Percentiles rank a stretch among this genome's conserved stretches.
phyloP scores from a whole-genome alignment of 495 filamentous ascomycete genomes.

The Apiosordaria backusii region DNA sequence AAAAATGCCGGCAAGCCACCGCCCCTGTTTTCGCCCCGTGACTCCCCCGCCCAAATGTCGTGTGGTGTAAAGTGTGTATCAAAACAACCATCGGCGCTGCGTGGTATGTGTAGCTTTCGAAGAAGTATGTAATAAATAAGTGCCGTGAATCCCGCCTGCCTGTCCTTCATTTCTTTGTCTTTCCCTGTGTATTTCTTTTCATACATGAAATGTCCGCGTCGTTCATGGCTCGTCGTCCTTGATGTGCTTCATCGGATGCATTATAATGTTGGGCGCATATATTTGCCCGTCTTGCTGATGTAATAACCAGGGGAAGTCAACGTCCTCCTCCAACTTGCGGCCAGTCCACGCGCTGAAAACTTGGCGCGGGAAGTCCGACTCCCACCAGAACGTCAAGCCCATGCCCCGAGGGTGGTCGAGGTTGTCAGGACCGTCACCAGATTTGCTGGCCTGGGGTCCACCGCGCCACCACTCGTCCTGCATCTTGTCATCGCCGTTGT shows the following conservation, averaged over 20 bases:
- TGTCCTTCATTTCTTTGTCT: neutral
- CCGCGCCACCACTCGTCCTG: constrained; percentile 35
- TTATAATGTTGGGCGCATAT: constrained; percentile 30
- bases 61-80: neutral
- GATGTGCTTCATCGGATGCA: constrained; percentile 35
- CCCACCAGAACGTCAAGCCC: constrained; percentile 36
- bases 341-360: constrained; percentile 29
- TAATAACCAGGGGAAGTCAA: constrained; percentile 27
- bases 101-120: neutral
- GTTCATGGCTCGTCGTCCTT: neutral
- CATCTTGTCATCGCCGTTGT: constrained; percentile 18
- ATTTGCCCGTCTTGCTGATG: constrained; percentile 23
- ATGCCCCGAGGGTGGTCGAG: constrained; percentile 24
- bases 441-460: constrained; percentile 26
- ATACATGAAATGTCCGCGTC: neutral
- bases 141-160: neutral
- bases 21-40: neutral
- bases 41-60: neutral
- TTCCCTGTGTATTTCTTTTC: neutral
- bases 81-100: neutral
- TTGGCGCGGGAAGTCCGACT: constrained; percentile 26
- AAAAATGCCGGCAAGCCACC: neutral
- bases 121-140: neutral
- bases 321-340: constrained; percentile 8
- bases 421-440: constrained; percentile 26